A percentile compares a stretch with the other conserved stretches of the same genome.
phyloP scores from a whole-genome alignment of 441 rosid species.

The Erodium moschatum region DNA sequence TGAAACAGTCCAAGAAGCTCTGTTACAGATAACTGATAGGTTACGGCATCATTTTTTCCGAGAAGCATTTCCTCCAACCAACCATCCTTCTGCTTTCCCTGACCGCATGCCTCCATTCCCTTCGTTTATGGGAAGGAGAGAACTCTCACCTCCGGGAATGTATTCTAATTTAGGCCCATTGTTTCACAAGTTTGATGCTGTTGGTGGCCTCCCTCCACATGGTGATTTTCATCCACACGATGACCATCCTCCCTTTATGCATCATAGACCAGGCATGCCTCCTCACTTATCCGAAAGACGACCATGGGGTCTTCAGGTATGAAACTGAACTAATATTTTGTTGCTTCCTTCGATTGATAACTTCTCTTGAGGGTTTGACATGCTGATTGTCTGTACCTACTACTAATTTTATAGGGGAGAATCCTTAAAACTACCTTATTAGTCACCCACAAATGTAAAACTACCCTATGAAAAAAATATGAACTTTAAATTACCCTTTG shows the following conservation, averaged over 20 bases:
- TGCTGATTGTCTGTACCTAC: background rate
- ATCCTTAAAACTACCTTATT: no score
- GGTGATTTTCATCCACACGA: conserved; percentile 46
- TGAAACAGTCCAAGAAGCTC: conserved; percentile 66
- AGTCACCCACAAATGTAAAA: no score
- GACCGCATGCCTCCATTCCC: conserved; percentile 53
- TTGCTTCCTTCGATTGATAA: background rate
- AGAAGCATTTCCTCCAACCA: conserved; percentile 38
- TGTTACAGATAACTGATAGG: conserved; percentile 57
- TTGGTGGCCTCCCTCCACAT: conserved; percentile 47
- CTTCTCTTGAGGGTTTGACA: conserved; percentile 2
- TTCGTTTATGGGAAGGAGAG: conserved; percentile 53
- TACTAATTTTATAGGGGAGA: background rate
- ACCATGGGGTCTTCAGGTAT: conserved; percentile 70
- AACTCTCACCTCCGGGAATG: conserved; percentile 49
- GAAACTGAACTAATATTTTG: background rate
- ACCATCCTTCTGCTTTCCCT: conserved; percentile 40
- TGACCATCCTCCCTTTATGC: conserved; percentile 38
- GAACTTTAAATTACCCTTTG: no score
- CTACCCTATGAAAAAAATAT: no score
- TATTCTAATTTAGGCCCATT: conserved; percentile 38
- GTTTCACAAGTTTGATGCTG: conserved; percentile 44
- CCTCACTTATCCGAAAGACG: conserved; percentile 45
- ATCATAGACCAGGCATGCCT: conserved; percentile 42
- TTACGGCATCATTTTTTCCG: conserved; percentile 57